Percentiles rank a stretch among this genome's conserved stretches.
Conservation (phyloP, 2,329 filamentous ascomycete species). For the Fusarium begoniae region DNA sequence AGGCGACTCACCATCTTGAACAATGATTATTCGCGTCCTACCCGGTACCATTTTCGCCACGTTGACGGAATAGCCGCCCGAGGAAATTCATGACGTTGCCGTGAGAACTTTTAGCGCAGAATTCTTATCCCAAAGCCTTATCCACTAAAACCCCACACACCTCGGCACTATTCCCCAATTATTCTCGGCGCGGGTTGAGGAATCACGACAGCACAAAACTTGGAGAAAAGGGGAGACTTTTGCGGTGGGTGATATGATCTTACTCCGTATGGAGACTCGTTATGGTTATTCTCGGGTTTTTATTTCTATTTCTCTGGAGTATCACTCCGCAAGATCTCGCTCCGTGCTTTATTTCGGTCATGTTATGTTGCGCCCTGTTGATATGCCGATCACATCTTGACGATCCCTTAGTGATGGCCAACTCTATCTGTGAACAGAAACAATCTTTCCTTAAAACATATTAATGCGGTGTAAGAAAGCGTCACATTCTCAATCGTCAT, state of each 20-base stretch:
- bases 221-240: constrained; percentile 10
- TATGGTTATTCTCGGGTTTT: constrained; percentile 11
- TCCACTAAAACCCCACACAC: constrained; percentile 6
- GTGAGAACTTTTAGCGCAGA: not conserved
- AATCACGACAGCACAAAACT: not conserved
- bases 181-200: constrained; percentile 16
- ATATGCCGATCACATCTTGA: not conserved
- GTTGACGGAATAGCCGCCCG: not conserved
- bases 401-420: not conserved
- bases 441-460: not conserved
- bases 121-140: constrained; percentile 2
- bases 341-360: not conserved
- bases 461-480: not conserved
- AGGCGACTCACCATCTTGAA: not conserved
- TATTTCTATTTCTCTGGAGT: not conserved
- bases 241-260: not conserved
- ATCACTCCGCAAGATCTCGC: not conserved
- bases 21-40: not conserved
- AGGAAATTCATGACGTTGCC: constrained; percentile 7
- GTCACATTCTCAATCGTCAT: not conserved
- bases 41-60: constrained; percentile 11
- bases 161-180: constrained; percentile 28
- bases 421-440: not conserved
- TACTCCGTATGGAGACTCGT: not conserved
- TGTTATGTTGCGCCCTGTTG: too few relatives aligned